phyloP scores from a whole-genome alignment of 1,284 basidiomycete genomes.

The Sporisorium sorghi region DNA sequence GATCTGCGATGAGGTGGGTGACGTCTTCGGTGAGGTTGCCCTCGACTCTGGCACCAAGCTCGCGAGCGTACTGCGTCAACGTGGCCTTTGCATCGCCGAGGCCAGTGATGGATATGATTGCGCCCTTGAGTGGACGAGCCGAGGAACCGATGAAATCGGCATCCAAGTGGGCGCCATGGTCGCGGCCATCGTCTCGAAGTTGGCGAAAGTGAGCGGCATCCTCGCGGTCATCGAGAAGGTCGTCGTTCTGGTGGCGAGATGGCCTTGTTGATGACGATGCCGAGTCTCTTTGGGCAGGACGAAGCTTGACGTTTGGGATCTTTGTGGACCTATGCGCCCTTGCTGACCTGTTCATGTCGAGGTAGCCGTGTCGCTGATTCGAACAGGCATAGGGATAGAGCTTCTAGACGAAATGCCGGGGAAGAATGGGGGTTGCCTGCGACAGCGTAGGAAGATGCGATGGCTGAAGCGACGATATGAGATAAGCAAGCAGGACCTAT shows the following conservation, averaged over 20 bases:
- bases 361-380: constrained; percentile 1
- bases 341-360: constrained; percentile 55
- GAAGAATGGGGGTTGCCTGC: too few relatives aligned
- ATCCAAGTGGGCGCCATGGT: constrained; percentile 57
- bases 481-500: not conserved
- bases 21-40: constrained; percentile 81
- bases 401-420: too few relatives aligned
- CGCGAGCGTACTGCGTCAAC: constrained; percentile 78
- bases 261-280: constrained; percentile 17
- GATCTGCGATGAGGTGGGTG: constrained; percentile 80
- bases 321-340: constrained; percentile 64
- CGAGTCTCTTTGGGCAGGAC: constrained; percentile 41
- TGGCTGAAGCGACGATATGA: not conserved
- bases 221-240: constrained; percentile 50
- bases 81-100: constrained; percentile 76
- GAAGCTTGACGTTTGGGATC: constrained; percentile 66
- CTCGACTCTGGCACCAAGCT: constrained; percentile 78
- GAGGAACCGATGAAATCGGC: constrained; percentile 58
- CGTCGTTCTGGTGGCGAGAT: constrained; percentile 14
- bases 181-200: constrained; percentile 64
- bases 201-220: constrained; percentile 58
- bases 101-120: constrained; percentile 80
- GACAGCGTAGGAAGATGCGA: not conserved
- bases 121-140: constrained; percentile 75
- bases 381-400: constrained; percentile 5